These are phyloP conservation scores for Hymenoscyphus albidus DNA, from an alignment of 2,329 filamentous ascomycete genomes.

Conservation along the genomic window DNA sequence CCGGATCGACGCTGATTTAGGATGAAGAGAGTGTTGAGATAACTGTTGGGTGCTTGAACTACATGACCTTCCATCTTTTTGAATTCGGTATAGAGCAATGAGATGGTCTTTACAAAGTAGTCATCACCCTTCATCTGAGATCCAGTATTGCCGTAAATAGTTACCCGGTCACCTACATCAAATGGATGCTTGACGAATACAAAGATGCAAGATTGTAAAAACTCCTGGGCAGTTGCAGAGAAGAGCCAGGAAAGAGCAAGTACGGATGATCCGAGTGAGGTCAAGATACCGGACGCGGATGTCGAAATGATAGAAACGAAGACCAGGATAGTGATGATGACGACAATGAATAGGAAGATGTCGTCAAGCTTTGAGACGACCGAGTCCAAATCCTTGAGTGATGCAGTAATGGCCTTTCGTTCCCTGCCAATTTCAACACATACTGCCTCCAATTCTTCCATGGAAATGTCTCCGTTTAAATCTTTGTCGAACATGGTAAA, in stretches of 20 bases:
- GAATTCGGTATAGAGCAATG: slow-evolving; percentile 90
- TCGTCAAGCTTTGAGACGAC: slow-evolving; percentile 87
- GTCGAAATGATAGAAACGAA: slow-evolving; percentile 87
- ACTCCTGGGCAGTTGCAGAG: slow-evolving; percentile 88
- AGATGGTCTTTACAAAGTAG: slow-evolving; percentile 94
- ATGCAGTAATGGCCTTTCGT: slow-evolving; percentile 91
- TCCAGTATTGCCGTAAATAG: slow-evolving; percentile 86
- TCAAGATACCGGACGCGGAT: slow-evolving; percentile 86
- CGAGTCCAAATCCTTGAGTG: slow-evolving; percentile 89
- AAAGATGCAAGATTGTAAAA: slow-evolving; percentile 89
- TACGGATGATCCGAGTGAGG: slow-evolving; percentile 82
- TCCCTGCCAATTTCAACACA: slow-evolving; percentile 93
- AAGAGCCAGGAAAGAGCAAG: slow-evolving; percentile 90
- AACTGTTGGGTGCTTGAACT: slow-evolving; percentile 91
- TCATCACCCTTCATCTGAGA: slow-evolving; percentile 77
- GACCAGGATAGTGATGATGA: slow-evolving; percentile 76
- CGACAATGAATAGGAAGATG: slow-evolving; percentile 82
- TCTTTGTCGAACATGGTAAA: slow-evolving; percentile 95
- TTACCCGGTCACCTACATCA: slow-evolving; percentile 90
- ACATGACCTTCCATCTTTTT: slow-evolving; percentile 98
- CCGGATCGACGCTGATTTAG: slow-evolving; percentile 91
- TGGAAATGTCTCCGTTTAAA: slow-evolving; percentile 91
- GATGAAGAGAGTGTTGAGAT: slow-evolving; percentile 90
- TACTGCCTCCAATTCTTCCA: slow-evolving; percentile 89
- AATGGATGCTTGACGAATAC: slow-evolving; percentile 98